Conservation (phyloP, 2,329 filamentous ascomycete species). For the Incumbomyces lentus region DNA sequence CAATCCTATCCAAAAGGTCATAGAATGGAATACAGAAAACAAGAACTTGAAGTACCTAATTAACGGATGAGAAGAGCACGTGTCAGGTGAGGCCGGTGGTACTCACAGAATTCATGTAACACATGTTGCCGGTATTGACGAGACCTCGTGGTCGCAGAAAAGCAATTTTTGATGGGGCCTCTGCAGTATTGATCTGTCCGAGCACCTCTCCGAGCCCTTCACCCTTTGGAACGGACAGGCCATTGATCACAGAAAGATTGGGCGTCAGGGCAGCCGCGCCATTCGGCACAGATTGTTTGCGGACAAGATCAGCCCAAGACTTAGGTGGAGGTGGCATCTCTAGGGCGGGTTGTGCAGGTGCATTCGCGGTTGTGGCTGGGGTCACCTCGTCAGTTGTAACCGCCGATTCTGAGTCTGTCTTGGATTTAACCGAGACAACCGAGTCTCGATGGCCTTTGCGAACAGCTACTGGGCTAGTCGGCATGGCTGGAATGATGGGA, state of each 20-base stretch:
- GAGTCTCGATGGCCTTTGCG: constrained; percentile 29
- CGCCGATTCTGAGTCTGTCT: constrained; percentile 19
- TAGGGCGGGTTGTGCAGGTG: constrained; percentile 28
- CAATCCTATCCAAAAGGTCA: constrained; percentile 78
- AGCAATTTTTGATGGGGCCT: constrained; percentile 48
- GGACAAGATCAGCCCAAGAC: constrained; percentile 60
- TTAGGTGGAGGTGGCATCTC: constrained; percentile 42
- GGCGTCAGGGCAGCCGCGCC: constrained; percentile 18
- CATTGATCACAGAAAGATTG: constrained; percentile 24
- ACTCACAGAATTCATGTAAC: constrained; percentile 98
- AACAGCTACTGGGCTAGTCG: constrained; percentile 27
- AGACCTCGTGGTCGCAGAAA: constrained; percentile 89
- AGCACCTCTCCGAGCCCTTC: constrained; percentile 68
- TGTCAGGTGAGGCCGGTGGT: neutral
- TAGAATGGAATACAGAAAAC: constrained; percentile 92
- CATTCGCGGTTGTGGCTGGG: constrained; percentile 5
- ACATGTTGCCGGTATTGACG: constrained; percentile 97
- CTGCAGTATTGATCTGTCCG: constrained; percentile 57
- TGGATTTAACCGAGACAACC: constrained; percentile 27
- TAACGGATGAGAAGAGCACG: constrained; percentile 26
- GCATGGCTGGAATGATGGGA: constrained; percentile 41
- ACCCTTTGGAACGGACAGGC: constrained; percentile 38
- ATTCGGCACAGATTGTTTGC: constrained; percentile 30
- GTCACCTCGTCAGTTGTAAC: constrained; percentile 6
- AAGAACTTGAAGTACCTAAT: constrained; percentile 83